phyloP scores from a whole-genome alignment of 768 basidiomycete species.

The Xerocomellus intermedius region DNA sequence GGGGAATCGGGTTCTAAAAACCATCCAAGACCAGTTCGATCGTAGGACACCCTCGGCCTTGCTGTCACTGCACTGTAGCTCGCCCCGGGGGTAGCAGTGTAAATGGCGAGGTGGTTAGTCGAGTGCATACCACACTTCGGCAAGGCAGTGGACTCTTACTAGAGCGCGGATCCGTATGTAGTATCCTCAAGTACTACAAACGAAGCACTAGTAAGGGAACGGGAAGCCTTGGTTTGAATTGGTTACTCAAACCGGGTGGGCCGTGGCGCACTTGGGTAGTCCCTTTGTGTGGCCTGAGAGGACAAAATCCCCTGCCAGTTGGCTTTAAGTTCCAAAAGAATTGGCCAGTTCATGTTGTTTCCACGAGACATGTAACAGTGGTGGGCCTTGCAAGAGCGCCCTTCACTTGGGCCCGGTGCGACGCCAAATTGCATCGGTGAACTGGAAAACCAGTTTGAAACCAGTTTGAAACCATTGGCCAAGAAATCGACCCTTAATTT shows the following conservation, averaged over 20 bases:
- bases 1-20: conserved; percentile 4
- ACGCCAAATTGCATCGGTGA: too few species aligned
- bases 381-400: too few species aligned
- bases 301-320: conserved; percentile 5
- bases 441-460: not conserved
- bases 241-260: not conserved
- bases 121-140: not conserved
- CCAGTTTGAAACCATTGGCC: too few species aligned
- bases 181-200: not conserved
- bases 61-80: not conserved
- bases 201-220: conserved; percentile 2
- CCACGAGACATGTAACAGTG: too few species aligned
- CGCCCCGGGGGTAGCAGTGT: too few species aligned
- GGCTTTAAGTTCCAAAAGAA: not conserved
- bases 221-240: not conserved
- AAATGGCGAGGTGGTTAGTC: not conserved
- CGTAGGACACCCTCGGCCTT: not conserved
- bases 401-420: not conserved
- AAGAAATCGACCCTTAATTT: too few species aligned
- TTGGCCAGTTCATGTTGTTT: too few species aligned
- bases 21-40: conserved; percentile 1
- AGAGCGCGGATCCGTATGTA: not conserved
- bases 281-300: conserved; percentile 1
- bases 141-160: conserved; percentile 3
- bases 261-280: not conserved